These are phyloP conservation scores for Phlebopus sp. DNA, from an alignment of 1,284 basidiomycete genomes.

Conservation along the genomic window DNA sequence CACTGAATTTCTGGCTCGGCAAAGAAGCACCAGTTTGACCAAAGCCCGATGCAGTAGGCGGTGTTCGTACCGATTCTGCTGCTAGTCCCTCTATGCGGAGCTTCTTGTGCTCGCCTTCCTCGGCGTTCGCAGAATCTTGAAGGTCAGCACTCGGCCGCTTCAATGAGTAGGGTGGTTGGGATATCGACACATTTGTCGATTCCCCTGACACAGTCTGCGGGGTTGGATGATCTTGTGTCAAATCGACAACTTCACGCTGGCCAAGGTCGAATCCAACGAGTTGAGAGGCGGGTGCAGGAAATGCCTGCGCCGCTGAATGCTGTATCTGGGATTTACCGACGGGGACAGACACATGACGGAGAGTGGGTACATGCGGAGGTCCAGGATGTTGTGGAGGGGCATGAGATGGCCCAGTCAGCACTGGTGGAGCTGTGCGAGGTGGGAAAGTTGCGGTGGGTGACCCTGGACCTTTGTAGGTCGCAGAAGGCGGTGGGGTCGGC, in stretches of 20 bases:
- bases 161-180: background rate
- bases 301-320: slow-evolving; percentile 3
- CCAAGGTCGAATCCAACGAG: background rate
- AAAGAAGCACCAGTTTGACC: background rate
- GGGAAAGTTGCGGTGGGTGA: slow-evolving; percentile 11
- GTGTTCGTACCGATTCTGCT: slow-evolving; percentile 8
- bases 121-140: slow-evolving; percentile 1
- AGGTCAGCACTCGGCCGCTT: slow-evolving; percentile 22
- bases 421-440: slow-evolving; percentile 9
- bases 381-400: slow-evolving; percentile 4
- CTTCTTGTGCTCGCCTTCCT: slow-evolving; percentile 19
- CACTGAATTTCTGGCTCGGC: background rate
- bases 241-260: background rate
- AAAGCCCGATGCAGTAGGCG: background rate
- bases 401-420: slow-evolving; percentile 5
- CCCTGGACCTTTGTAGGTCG: slow-evolving; percentile 7
- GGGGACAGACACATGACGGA: slow-evolving; percentile 4
- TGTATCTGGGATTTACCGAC: slow-evolving; percentile 5
- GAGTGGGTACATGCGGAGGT: slow-evolving; percentile 1
- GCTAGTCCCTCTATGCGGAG: slow-evolving; percentile 15
- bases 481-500: slow-evolving; percentile 24
- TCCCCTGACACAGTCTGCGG: background rate
- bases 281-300: slow-evolving; percentile 4
- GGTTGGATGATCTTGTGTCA: slow-evolving; percentile 1
- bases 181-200: background rate